Base-by-base conservation (phyloP, 306 rosid genomes). In the Cucurbita moschata region DNA sequence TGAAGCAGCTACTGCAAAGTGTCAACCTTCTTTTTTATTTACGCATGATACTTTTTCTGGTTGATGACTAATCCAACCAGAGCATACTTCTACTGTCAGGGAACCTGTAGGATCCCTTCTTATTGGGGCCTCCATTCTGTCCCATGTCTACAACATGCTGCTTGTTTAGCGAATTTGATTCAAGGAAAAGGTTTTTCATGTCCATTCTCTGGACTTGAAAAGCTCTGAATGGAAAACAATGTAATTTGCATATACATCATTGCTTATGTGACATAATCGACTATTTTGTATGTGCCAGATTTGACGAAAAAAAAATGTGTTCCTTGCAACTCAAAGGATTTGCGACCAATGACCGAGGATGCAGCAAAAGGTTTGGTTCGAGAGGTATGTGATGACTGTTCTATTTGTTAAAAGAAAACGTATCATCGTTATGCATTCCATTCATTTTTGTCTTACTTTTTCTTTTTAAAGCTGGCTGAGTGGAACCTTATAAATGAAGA, bases 401-500 rank as follows among this genome's bases (percentile, higher is more conserved):
- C 26, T 7, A 37, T 53, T 42, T 64, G 13, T 61, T 30, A 35
- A 38, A 54, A 12, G 4, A 30, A 30, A 30, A 30, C 0, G 16
- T 59, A 6, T 74, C 57, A 14, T 61, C 21, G 56, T 62, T 18
- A 60, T 73, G 50, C 40, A 67, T 77, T 74, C 10, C 52, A 75
- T 50, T 67, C 26, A 58, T 11, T 73, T 18, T 19, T 57, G 40
- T 26, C n/a, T 8, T 9, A n/a, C 49, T 10, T 9, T 30, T 42
- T 56, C n/a, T 42, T 14, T 18, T 54, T 59, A 46, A 35, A 92
- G 98, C 89, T 88, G 50, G 76, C 82, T 1, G 87, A 83, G 21
- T 92, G 98, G 98, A 71, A 78, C 75, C 81, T 92, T 86, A 77
- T 84, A 21, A 84, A 75, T 38, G 96, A 90, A 88, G 83, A 76